Evolutionary conservation across 805 yeast genomes (phyloP).

Genomic region (Yarrowia sp.): DNA sequence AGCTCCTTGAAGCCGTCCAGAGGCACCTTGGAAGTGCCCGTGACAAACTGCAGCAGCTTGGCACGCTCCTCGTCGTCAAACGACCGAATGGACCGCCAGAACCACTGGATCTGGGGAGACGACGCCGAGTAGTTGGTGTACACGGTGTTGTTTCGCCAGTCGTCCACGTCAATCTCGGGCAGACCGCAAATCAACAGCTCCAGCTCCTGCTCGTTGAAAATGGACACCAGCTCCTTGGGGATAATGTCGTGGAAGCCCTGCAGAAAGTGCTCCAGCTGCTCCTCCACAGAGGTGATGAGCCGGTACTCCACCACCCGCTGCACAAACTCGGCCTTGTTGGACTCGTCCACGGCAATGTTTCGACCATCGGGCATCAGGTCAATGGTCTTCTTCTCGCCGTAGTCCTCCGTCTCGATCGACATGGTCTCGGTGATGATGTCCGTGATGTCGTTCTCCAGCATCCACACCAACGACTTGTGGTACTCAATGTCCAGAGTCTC

Average conservation of each 20-base stretch:
- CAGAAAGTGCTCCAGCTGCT: slow-evolving; percentile 84
- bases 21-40: slow-evolving; percentile 97
- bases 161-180: slow-evolving; percentile 95
- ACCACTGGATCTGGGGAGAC: slow-evolving; percentile 91
- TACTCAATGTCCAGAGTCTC: slow-evolving; percentile 92
- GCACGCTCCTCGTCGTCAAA: slow-evolving; percentile 95
- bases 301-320: slow-evolving; percentile 84
- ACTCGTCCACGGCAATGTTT: slow-evolving; percentile 85
- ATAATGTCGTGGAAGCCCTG: slow-evolving; percentile 84
- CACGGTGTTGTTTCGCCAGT: slow-evolving; percentile 87
- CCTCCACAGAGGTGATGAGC: slow-evolving; percentile 79
- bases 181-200: slow-evolving; percentile 92
- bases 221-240: slow-evolving; percentile 79
- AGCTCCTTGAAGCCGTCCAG: slow-evolving; percentile 89
- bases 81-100: slow-evolving; percentile 96
- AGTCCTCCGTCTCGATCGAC: slow-evolving; percentile 90
- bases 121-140: slow-evolving; percentile 81
- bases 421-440: slow-evolving; percentile 94
- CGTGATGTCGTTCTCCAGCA: slow-evolving; percentile 94
- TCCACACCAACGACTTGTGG: slow-evolving; percentile 92
- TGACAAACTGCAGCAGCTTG: slow-evolving; percentile 89
- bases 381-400: slow-evolving; percentile 83
- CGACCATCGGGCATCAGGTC: slow-evolving; percentile 86
- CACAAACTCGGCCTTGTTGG: slow-evolving; percentile 89
- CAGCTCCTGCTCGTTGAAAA: slow-evolving; percentile 94